Base-by-base conservation (phyloP, 306 rosid genomes). In the Canavalia gladiata region DNA sequence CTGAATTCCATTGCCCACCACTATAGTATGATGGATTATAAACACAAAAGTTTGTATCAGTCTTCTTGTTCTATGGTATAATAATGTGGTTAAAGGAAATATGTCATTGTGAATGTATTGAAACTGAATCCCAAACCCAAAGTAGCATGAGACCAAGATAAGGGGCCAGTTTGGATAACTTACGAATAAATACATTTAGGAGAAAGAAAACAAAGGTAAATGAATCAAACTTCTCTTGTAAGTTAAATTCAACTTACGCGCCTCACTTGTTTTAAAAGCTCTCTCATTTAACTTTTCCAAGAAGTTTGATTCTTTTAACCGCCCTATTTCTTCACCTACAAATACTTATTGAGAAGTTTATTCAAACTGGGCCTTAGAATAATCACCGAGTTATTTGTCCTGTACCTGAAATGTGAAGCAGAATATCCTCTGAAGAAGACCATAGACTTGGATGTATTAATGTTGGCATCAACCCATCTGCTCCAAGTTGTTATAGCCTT, bases 1-100 rank as follows among this genome's bases (percentile, higher is more conserved):
- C 98, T 0, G 97, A 90, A 81, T 92, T 95, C 98, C 98, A 95
- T 64, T 91, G 97, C 6, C 98, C 98, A 1, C 98, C 98, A 25
- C 98, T 95, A 94, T 68, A 42, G 29, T 13, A 70, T 31, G 52
- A 85, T 18, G 55, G 33, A 79, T 69, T 33, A 57, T 12, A 83
- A 60, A 49, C 60, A 67, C 35, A 76, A 18, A 42, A 5, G 43
- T 55, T 50, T 25, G 8, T 42, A 72, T 80, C 33, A 57, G 18
- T 60, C 5, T 35, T 83, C 56, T 25, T 34, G 45, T 37, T 70
- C 0, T 39, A 41, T 69, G 5, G 66, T 49, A 64, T 65, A 41
- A 41, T 65, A 56, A 42, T 67, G 52, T 52, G 67, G 4, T 28
- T 47, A 51, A 73, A 6, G 50, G 6, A 74, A 73, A 33, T 30